These are phyloP conservation scores for Paecilomyces variotii DNA, from an alignment of 2,329 filamentous ascomycete genomes.

Conservation along the genomic window DNA sequence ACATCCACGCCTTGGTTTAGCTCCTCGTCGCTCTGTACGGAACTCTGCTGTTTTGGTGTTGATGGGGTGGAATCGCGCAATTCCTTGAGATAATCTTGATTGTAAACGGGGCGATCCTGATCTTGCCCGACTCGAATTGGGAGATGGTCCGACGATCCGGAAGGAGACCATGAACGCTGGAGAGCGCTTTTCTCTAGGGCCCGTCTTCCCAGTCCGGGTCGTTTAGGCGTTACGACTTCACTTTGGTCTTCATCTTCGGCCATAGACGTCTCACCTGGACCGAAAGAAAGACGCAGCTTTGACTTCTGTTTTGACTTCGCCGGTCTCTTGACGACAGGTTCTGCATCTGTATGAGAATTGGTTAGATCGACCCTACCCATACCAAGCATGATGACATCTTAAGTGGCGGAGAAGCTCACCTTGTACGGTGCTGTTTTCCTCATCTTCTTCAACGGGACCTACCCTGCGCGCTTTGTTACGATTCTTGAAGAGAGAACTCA, in stretches of 20 bases:
- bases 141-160: constrained; percentile 43
- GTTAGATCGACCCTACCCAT: constrained; percentile 19
- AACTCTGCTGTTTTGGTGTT: constrained; percentile 55
- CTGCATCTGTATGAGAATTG: constrained; percentile 30
- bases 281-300: constrained; percentile 70
- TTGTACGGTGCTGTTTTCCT: constrained; percentile 25
- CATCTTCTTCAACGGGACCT: constrained; percentile 60
- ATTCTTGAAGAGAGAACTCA: constrained; percentile 51
- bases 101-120: constrained; percentile 70
- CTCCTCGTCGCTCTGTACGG: constrained; percentile 28
- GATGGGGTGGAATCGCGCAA: constrained; percentile 78
- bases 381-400: constrained; percentile 4
- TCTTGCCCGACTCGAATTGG: constrained; percentile 54
- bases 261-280: constrained; percentile 49
- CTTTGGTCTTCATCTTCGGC: constrained; percentile 47
- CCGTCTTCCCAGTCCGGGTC: constrained; percentile 52
- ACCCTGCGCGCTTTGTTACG: constrained; percentile 69
- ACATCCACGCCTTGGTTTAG: constrained; percentile 49
- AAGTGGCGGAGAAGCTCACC: constrained; percentile 30
- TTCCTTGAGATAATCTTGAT: constrained; percentile 76
- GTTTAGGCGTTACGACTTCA: constrained; percentile 53
- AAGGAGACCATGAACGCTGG: constrained; percentile 45
- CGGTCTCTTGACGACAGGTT: constrained; percentile 49
- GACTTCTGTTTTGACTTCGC: constrained; percentile 57
- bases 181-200: constrained; percentile 60